Conservation (phyloP, 1,284 basidiomycete genomes). For the Ustilago trichophora region DNA sequence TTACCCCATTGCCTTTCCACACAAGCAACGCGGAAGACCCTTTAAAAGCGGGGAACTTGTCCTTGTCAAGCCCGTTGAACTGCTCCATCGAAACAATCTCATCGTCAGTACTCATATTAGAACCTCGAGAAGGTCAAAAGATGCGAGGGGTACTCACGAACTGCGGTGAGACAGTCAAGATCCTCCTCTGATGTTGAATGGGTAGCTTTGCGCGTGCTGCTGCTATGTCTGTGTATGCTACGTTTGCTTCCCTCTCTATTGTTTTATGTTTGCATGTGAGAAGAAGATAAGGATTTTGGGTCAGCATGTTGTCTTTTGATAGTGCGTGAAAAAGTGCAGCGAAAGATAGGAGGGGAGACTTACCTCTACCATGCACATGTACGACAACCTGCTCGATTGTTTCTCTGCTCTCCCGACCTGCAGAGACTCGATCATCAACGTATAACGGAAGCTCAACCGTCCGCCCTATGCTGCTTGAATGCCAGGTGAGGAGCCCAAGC, state of each 20-base stretch:
- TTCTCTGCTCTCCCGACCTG: not conserved
- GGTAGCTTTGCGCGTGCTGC: slow-evolving; percentile 3
- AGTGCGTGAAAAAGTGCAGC: not conserved
- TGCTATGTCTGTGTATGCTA: slow-evolving; percentile 9
- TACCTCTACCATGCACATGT: slow-evolving; percentile 28
- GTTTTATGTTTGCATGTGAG: too few species aligned
- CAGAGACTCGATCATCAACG: not conserved
- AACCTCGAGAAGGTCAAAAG: too few species aligned
- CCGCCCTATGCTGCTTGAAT: not conserved
- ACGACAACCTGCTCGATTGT: slow-evolving; percentile 17
- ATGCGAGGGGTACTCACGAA: slow-evolving; percentile 16
- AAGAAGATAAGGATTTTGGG: too few species aligned
- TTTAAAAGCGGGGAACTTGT: too few species aligned
- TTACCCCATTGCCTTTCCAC: slow-evolving; percentile 44
- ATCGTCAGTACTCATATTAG: too few species aligned
- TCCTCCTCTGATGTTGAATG: not conserved
- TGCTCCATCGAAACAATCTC: slow-evolving; percentile 2
- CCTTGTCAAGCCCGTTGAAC: slow-evolving; percentile 47
- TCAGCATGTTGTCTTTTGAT: too few species aligned
- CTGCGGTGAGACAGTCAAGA: slow-evolving; percentile 13
- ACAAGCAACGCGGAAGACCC: too few species aligned
- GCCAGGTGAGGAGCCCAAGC: slow-evolving; percentile 1
- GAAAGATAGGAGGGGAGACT: not conserved
- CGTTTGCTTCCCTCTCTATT: slow-evolving; percentile 11
- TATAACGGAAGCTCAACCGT: not conserved